Conservation (phyloP, 495 filamentous ascomycete species). For the Penicillium maclennaniae region DNA sequence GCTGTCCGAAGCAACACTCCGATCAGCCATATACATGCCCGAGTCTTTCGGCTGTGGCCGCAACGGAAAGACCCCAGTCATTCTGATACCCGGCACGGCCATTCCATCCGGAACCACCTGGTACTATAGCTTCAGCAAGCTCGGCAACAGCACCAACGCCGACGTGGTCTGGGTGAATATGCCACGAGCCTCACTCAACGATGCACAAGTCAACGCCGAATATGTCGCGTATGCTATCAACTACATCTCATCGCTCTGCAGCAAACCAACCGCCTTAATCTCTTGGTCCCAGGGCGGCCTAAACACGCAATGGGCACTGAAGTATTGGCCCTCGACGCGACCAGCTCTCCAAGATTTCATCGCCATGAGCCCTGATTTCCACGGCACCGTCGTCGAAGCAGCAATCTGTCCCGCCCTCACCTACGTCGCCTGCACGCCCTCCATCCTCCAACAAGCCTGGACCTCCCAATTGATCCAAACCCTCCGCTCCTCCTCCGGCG, state of each 20-base stretch:
- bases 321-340: constrained; percentile 50
- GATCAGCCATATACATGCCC: constrained; percentile 42
- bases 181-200: constrained; percentile 33
- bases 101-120: constrained; percentile 35
- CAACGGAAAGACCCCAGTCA: constrained; percentile 31
- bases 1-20: constrained; percentile 33
- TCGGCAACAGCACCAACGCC: constrained; percentile 29
- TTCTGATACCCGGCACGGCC: constrained; percentile 48
- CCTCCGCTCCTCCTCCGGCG: constrained; percentile 33
- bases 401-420: constrained; percentile 10
- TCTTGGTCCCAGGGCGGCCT: constrained; percentile 51
- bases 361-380: constrained; percentile 42
- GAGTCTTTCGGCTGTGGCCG: constrained; percentile 34
- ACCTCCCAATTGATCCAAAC: constrained; percentile 33
- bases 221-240: constrained; percentile 42
- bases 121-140: constrained; percentile 40
- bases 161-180: constrained; percentile 52
- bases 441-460: constrained; percentile 39
- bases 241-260: constrained; percentile 40
- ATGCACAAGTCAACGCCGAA: constrained; percentile 43
- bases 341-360: constrained; percentile 34
- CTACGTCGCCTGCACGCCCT: constrained; percentile 24
- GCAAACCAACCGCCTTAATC: constrained; percentile 33
- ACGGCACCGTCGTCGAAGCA: constrained; percentile 37
- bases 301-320: constrained; percentile 47